Evolutionary conservation across 306 rosid genomes (phyloP), one percentile per base, ranked within the genome.

Genomic region (Cucurbita pepo): DNA sequence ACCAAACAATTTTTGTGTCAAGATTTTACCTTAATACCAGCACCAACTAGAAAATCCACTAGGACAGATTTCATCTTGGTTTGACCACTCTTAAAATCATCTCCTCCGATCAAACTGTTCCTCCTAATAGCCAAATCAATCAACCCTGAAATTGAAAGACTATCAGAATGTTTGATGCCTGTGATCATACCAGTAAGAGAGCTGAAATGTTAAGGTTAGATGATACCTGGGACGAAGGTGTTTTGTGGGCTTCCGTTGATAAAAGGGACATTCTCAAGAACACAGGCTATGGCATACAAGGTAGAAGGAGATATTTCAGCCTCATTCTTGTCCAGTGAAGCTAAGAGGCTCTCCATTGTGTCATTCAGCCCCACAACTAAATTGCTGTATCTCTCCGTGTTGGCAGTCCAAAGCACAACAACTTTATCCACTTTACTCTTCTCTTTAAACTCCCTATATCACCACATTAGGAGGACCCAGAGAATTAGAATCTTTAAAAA

Each of bases 11-110:
- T 40, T n/a, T 63, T 47, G 18, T 4, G 36, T 10, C 40, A 14
- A 8, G 21, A 3, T 34, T 59, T 18, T 85, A 88, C 97, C 95
- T 93, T 93, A 80, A 93, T 93, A 45, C 99, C 99, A 83, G 99
- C 99, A 30, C 99, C 99, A 14, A 94, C 99, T 60, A 94, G 99
- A 84, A 90, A 94, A 82, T 94, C 99, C 6, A 94, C 99, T 79
- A 94, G 58, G 36, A 90, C 97, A 64, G 96, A 93, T 79, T 93
- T 93, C 89, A 93, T 93, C 82, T 93, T 93, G 81, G 98, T 93
- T 75, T 93, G 98, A 72, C 98, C 98, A 86, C 98, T 93, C 86
- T 93, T 93, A 57, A 93, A 93, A 80, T 93, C 99, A 83, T 93
- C 98, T 44, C 98, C 98, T 71, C 98, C 98, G 53, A 93, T 93